These are phyloP conservation scores for Hemisphaericaspora lyxosophila DNA, from an alignment of 1,139 yeast species.

Conservation along the genomic window DNA sequence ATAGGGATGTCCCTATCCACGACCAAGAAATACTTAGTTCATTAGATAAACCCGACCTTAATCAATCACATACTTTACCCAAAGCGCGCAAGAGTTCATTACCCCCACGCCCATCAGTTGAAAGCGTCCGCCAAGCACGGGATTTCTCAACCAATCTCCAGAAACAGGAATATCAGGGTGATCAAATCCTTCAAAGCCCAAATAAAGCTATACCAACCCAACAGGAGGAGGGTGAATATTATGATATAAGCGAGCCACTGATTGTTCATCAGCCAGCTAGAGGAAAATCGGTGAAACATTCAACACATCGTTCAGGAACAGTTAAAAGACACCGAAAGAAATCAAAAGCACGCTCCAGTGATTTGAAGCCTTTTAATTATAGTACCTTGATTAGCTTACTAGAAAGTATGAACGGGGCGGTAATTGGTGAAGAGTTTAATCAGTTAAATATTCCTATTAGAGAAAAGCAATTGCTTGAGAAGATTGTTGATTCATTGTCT, in stretches of 20 bases:
- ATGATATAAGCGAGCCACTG: slow-evolving; percentile 43
- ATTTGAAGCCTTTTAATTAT: slow-evolving; percentile 54
- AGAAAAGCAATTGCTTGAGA: slow-evolving; percentile 78
- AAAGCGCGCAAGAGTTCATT: slow-evolving; percentile 12
- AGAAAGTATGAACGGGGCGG: slow-evolving; percentile 64
- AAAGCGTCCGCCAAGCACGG: slow-evolving; percentile 32
- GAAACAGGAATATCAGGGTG: slow-evolving; percentile 12
- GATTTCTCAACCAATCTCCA: slow-evolving; percentile 23
- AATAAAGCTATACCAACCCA: neutral
- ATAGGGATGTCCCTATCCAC: neutral
- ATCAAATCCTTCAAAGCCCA: slow-evolving; percentile 9
- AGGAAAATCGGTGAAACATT: slow-evolving; percentile 37
- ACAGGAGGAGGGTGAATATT: slow-evolving; percentile 33
- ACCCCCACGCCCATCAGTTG: slow-evolving; percentile 42
- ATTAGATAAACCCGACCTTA: no score
- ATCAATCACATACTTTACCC: neutral
- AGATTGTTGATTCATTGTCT: slow-evolving; percentile 80
- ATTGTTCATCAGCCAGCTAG: slow-evolving; percentile 30
- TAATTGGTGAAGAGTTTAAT: slow-evolving; percentile 69
- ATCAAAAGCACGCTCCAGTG: slow-evolving; percentile 11
- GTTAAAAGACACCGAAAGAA: slow-evolving; percentile 17
- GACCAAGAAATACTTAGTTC: neutral
- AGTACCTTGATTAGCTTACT: slow-evolving; percentile 57
- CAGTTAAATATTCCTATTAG: slow-evolving; percentile 70
- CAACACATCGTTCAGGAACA: slow-evolving; percentile 20